phyloP scores from a whole-genome alignment of 495 filamentous ascomycete genomes.

The Bryoglossum gracile region DNA sequence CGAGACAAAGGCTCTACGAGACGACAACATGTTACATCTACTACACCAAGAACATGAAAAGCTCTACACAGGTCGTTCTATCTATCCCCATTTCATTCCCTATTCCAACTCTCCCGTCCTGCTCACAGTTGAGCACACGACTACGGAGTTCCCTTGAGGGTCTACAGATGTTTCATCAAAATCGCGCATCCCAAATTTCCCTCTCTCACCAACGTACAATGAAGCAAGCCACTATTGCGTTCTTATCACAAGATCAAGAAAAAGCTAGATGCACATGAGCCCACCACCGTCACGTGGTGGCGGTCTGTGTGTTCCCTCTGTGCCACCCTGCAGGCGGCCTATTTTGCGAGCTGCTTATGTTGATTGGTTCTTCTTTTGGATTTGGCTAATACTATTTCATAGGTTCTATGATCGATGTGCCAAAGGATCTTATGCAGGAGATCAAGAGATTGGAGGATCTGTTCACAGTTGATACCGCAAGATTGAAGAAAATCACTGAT shows the following conservation, averaged over 20 bases:
- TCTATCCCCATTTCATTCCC: not conserved
- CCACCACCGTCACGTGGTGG: constrained; percentile 20
- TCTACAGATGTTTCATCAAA: too few relatives aligned
- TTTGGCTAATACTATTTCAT: constrained; percentile 11
- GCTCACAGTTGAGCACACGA: too few relatives aligned
- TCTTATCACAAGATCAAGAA: constrained; percentile 3
- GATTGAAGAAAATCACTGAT: constrained; percentile 80
- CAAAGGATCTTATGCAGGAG: constrained; percentile 75
- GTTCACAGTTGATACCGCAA: constrained; percentile 71
- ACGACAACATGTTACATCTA: too few relatives aligned
- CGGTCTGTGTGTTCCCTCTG: constrained; percentile 3
- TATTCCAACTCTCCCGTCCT: not conserved
- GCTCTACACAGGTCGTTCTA: not conserved
- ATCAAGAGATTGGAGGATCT: constrained; percentile 80
- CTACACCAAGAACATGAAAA: not conserved
- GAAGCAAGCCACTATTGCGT: not conserved
- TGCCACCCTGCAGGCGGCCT: not conserved
- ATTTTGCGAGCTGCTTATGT: not conserved
- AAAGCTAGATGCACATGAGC: constrained; percentile 13
- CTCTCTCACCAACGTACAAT: not conserved
- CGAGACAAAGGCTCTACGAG: too few relatives aligned
- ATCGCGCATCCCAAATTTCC: too few relatives aligned
- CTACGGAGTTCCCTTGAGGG: too few relatives aligned
- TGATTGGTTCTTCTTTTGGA: not conserved
- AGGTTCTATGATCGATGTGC: constrained; percentile 67